Evolutionary conservation across 441 rosid genomes (phyloP), one percentile per base, ranked within the genome.

Genomic region (Gossypium davidsonii): DNA sequence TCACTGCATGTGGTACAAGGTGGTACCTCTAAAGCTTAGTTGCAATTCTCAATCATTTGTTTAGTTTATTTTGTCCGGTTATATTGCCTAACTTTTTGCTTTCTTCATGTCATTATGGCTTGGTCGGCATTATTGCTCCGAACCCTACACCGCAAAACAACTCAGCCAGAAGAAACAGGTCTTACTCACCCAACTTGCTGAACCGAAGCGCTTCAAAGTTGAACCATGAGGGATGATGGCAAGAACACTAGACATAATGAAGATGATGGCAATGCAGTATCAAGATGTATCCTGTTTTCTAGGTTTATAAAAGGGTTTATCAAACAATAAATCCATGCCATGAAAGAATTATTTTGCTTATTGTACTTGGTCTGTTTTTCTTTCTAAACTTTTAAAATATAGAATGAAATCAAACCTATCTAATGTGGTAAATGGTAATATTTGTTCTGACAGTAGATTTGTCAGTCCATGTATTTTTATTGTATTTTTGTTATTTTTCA

Each of bases 181-280:
- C 12, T 8, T 42, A 42, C 3, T 42, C 48, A 42, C 48, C 3
- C 48, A 42, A 11, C 48, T 42, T 11, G 12, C 48, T 11, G 3
- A 42, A 42, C 48, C 3, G 48, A 42, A 42, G 48, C 2, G 11
- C 11, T 9, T 42, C 2, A 0, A 42, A 59, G 73, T 52, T 76
- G 83, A 51, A 76, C 78, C 48, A 77, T 82, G 53, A 75, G 82
- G 79, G 79, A 73, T 49, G 83, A 82, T 26, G 72, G 72, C 72
- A 59, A 79, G 58, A 81, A 78, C 74, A 78, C 81, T 78, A 93
- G 77, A 73, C 93, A 44, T 4, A 90, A 91, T 21, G 94, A 91
- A 67, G 90, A 93, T 71, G 96, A 93, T 66, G 61, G 21, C 48
- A 1, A 11, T 28, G 34, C 34, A 28, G 34, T 28, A 28, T 4